Base-by-base conservation (phyloP, 2,329 filamentous ascomycete species). In the Ophiostoma sp. region DNA sequence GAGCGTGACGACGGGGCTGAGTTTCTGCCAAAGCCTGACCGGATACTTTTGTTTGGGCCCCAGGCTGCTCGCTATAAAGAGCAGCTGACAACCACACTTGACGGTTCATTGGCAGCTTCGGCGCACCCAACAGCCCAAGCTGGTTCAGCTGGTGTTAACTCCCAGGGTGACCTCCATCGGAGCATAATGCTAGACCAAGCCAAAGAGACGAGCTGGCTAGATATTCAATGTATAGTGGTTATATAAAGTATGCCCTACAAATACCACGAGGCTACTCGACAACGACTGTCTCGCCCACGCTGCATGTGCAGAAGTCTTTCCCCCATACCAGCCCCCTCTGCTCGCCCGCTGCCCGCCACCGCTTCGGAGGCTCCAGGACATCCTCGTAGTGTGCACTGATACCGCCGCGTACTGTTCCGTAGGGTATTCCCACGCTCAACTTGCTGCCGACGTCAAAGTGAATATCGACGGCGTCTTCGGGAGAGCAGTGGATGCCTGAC, bases 391-490 rank as follows among this genome's bases (percentile, higher is more conserved):
- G 66, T 11, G 66, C 64, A 14, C 70, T 71, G 49, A 69, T 67
- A 14, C 66, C 69, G 27, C 69, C 70, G 5, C 69, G 58, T 2
- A 71, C 36, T 69, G 90, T 89, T 1, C 93, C 93, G 92, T 93
- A 97, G 75, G 97, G 93, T 74, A 97, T 97, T 1, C 87, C 93
- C 79, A 97, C 83, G 38, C 92, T 93, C n/a, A 80, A 81, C 74
- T 85, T 82, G 80, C 93, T 97, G 73, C 84, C 84, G 0, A 91
- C 96, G 73, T 97, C 93, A 8, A 82, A 77, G 77, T 97, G 97
- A 73, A 98, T 97, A 73, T 93, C 91, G 41, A 96, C 92, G 0
- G 89, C 85, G 76, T 97, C 94, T 72, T 87, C 89, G 0, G 94
- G 94, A 75, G 95, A 90, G 14, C 90, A 89, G 76, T 98, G 93